Evolutionary conservation across 1,284 basidiomycete species (phyloP).

Genomic region (Trametes versicolor): DNA sequence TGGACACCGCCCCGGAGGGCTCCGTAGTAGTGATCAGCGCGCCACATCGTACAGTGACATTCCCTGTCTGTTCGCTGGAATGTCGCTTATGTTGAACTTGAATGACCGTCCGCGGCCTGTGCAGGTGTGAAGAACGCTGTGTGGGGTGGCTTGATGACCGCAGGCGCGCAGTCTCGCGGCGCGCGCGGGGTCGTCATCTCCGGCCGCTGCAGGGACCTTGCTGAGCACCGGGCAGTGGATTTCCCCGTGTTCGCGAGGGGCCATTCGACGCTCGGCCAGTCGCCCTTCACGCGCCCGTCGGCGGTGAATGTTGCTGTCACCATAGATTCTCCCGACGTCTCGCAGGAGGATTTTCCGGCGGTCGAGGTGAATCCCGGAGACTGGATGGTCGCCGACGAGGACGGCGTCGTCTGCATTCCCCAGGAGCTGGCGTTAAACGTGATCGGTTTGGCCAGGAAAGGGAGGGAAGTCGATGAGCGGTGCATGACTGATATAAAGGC

Average conservation of each 20-base stretch:
- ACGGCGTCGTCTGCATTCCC: conserved; percentile 91
- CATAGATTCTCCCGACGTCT: conserved; percentile 58
- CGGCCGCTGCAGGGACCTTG: conserved; percentile 85
- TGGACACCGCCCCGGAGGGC: conserved; percentile 78
- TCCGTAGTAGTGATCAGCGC: conserved; percentile 83
- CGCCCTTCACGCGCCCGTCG: conserved; percentile 87
- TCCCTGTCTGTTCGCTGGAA: conserved; percentile 3
- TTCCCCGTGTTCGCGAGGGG: conserved; percentile 87
- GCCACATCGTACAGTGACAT: conserved; percentile 67
- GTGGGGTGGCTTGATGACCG: conserved; percentile 94
- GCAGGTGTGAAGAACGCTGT: conserved; percentile 85
- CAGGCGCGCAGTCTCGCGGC: conserved; percentile 77
- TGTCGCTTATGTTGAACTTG: conserved; percentile 25
- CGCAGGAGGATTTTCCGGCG: conserved; percentile 54
- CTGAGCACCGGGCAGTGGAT: conserved; percentile 73
- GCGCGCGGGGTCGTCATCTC: conserved; percentile 84
- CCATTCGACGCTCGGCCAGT: conserved; percentile 89
- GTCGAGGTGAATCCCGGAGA: conserved; percentile 82
- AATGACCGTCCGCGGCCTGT: conserved; percentile 11
- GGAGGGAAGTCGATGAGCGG: conserved; percentile 73
- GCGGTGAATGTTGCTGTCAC: conserved; percentile 79
- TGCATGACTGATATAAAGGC: conserved; percentile 83
- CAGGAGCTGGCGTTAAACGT: conserved; percentile 65
- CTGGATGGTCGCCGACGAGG: conserved; percentile 86
- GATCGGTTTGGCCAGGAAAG: conserved; percentile 66